Conservation (phyloP, 2,329 filamentous ascomycete species). For the Beauveria bassiana region DNA sequence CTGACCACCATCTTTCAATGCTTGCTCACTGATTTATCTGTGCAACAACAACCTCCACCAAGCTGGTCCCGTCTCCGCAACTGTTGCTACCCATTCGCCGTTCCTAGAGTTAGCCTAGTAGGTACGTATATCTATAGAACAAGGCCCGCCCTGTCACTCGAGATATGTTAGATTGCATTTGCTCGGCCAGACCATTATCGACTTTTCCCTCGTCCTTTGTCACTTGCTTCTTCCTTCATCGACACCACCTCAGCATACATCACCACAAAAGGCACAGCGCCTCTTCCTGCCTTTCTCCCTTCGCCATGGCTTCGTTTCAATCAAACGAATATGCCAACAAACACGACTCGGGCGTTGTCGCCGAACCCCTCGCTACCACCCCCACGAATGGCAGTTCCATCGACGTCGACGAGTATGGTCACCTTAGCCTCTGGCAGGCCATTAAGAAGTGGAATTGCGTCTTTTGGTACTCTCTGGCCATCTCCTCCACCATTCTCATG, state of each 20-base stretch:
- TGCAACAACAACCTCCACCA: neutral
- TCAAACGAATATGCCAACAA: neutral
- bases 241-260: neutral
- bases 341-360: neutral
- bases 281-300: neutral
- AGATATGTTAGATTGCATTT: neutral
- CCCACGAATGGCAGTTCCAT: neutral
- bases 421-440: slow-evolving; percentile 16
- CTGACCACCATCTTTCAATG: neutral
- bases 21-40: too few relatives aligned
- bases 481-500: slow-evolving; percentile 20
- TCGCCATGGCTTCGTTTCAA: neutral
- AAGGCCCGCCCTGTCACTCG: neutral
- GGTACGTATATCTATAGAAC: neutral
- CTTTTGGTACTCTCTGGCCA: slow-evolving; percentile 18
- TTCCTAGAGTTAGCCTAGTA: neutral
- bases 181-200: neutral
- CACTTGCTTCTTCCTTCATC: neutral
- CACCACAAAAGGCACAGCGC: neutral
- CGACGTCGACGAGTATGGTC: slow-evolving; percentile 1
- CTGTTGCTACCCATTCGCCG: neutral
- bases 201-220: neutral
- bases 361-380: neutral
- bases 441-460: slow-evolving; percentile 19
- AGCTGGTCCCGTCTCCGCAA: neutral